A percentile compares a stretch with the other conserved stretches of the same genome.
Conservation (phyloP, 1,139 yeast genomes). For the Taphrina pruni region DNA sequence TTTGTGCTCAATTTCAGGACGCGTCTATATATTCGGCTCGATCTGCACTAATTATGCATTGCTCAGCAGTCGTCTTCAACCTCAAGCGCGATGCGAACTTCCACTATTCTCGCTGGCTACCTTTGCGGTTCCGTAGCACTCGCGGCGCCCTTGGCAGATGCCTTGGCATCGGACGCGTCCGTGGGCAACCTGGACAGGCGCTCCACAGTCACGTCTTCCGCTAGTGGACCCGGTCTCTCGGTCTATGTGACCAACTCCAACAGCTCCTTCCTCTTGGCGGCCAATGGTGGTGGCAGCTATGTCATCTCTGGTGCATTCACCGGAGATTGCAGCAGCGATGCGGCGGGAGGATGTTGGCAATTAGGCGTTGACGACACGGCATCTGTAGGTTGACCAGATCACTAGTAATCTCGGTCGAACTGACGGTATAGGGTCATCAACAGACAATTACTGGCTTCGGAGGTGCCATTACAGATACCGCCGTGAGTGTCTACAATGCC, state of each 20-base stretch:
- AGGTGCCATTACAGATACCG: slow-evolving; percentile 12
- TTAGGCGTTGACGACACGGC: neutral
- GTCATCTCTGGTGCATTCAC: slow-evolving; percentile 9
- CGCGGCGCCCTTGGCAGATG: neutral
- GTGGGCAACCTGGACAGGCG: neutral
- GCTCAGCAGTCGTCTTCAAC: neutral
- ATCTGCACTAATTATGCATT: neutral
- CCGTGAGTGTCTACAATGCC: slow-evolving; percentile 2
- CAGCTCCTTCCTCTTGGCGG: slow-evolving; percentile 8
- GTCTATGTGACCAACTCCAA: slow-evolving; percentile 9
- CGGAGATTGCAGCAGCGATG: slow-evolving; percentile 9
- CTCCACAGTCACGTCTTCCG: neutral
- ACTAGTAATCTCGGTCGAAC: neutral
- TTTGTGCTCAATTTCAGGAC: neutral
- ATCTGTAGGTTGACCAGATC: neutral
- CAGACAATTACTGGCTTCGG: slow-evolving; percentile 14
- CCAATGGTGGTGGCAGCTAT: slow-evolving; percentile 12
- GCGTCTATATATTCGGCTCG: neutral
- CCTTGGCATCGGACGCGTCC: neutral
- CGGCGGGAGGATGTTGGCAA: slow-evolving; percentile 9
- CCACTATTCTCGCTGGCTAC: neutral
- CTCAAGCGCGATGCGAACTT: neutral
- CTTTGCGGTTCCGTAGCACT: neutral
- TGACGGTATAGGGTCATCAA: neutral
- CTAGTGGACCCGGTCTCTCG: slow-evolving; percentile 10